Evolutionary conservation across 805 yeast species (phyloP), one percentile per base, ranked within the genome.

Genomic region (Candida namnaoensis): DNA sequence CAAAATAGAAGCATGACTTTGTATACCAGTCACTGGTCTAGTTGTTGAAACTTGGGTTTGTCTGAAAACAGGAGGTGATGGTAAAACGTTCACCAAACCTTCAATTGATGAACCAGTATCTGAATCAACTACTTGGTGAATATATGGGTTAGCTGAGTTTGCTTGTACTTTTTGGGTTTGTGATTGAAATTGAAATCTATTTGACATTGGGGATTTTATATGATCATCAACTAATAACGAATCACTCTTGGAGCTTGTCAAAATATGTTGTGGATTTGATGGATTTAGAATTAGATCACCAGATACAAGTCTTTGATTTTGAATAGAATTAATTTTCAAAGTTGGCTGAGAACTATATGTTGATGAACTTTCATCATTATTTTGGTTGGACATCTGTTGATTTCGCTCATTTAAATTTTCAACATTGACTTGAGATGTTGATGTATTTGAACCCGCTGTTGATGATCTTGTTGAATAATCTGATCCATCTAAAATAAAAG

Each of bases 1-100:
- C 13, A 43, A n/a, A 11, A 43, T 23, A 7, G 48, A 19, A 1
- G 44, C 41, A 26, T 42, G 14, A 5, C 25, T 27, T 19, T 14
- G 11, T 5, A 23, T 34, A 8, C 19, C 12, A 4, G 1, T 15
- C 15, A 8, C 10, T 10, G 38, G 12, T 14, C n/a, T 35, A 4
- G 37, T 5, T 11, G n/a, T 11, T 6, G 19, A 35, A 24, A 26
- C 10, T 8, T 7, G 10, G 4, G 28, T 8, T 7, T 10, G 28
- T 26, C 4, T 27, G 30, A 27, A 27, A 27, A 19, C 19, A 19
- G 19, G 19, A 19, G 19, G 19, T 19, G 19, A 19, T 3, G 19
- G 19, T 19, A 19, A 19, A 19, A 19, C 19, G 19, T 19, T 19
- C 15, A 10, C 7, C 5, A 36, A 5, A 8, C 33, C 33, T 12